Conservation (phyloP, 805 yeast species). For the Starmera pachycereana region DNA sequence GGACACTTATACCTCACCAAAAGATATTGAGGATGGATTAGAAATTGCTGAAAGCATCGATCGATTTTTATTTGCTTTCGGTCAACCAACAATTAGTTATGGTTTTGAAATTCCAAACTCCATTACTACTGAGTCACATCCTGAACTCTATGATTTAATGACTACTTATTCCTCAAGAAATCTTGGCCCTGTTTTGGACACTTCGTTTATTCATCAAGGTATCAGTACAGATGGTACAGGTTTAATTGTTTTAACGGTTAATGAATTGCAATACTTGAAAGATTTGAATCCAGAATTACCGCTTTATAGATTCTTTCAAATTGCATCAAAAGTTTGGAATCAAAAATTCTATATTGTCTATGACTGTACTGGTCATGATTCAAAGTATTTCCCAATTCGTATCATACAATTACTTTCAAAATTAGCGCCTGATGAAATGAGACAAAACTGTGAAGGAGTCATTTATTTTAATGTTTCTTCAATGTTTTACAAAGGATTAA, state of each 20-base stretch:
- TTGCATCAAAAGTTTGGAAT: constrained; percentile 63
- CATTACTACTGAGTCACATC: constrained; percentile 38
- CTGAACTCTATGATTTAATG: constrained; percentile 64
- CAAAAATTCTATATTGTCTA: constrained; percentile 48
- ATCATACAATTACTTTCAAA: constrained; percentile 28
- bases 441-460: constrained; percentile 40
- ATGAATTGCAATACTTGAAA: constrained; percentile 24
- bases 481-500: constrained; percentile 15
- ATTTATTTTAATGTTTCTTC: constrained; percentile 36
- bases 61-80: constrained; percentile 34
- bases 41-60: constrained; percentile 34
- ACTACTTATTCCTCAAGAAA: constrained; percentile 50
- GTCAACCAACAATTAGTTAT: constrained; percentile 47
- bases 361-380: constrained; percentile 57
- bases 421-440: constrained; percentile 42
- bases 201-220: constrained; percentile 47
- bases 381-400: constrained; percentile 15
- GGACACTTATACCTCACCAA: constrained; percentile 7
- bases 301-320: constrained; percentile 51
- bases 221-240: constrained; percentile 69
- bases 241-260: constrained; percentile 42
- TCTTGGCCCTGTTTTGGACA: constrained; percentile 31
- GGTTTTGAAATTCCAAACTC: constrained; percentile 48
- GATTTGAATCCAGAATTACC: constrained; percentile 37
- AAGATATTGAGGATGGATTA: constrained; percentile 14